Percentiles rank a stretch among this genome's conserved stretches.
These are phyloP conservation scores for Castanea crenata DNA, from an alignment of 306 rosid genomes.

Conservation along the genomic window DNA sequence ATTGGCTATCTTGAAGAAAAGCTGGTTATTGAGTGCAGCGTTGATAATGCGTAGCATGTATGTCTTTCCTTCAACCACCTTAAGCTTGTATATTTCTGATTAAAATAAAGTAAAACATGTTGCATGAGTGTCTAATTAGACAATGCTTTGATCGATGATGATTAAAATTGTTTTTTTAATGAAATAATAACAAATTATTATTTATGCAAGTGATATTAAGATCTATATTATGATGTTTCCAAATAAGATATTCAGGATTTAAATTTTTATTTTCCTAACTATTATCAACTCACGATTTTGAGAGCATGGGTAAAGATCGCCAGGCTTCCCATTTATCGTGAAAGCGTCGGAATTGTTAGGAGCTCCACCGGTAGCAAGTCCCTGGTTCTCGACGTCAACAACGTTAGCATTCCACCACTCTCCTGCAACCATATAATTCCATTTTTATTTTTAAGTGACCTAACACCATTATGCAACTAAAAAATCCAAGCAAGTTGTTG, in stretches of 20 bases:
- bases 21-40: constrained; percentile 61
- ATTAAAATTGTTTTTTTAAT: no score
- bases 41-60: constrained; percentile 58
- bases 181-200: no score
- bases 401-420: constrained; percentile 78
- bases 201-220: no score
- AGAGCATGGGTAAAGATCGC: constrained; percentile 54
- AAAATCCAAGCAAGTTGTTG: no score
- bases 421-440: constrained; percentile 27
- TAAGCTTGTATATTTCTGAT: constrained; percentile 18
- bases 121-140: no score
- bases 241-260: no score
- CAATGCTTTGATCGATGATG: no score
- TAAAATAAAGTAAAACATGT: not conserved
- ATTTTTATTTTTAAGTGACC: no score
- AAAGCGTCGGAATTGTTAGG: constrained; percentile 37
- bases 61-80: constrained; percentile 49
- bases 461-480: no score
- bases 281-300: constrained; percentile 29
- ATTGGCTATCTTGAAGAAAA: constrained; percentile 64
- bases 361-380: constrained; percentile 11
- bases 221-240: rapidly evolving
- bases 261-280: rapidly evolving
- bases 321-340: constrained; percentile 70
- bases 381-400: constrained; percentile 36